Base-by-base conservation (phyloP, 768 basidiomycete genomes). In the Trametes meyenii region DNA sequence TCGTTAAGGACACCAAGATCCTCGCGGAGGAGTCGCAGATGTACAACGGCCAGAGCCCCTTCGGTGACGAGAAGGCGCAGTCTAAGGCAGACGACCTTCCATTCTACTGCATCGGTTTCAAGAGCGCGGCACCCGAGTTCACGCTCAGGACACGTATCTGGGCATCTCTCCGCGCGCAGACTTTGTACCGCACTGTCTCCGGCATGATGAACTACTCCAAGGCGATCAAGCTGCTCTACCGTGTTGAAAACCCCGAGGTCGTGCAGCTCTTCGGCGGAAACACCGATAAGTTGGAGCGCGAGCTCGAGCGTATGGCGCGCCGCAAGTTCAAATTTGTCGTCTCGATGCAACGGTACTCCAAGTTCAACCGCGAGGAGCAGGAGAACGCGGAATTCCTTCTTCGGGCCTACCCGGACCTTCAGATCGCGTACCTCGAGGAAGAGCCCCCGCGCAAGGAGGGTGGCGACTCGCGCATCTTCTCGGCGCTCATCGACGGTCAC, bases 121-220 rank as follows among this genome's bases (percentile, higher is more conserved):
- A 97, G 82, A 96, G 91, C 64, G 94, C 96, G 19, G 94, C 96
- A 2, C 97, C 96, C 2, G 97, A 99, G 74, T 99, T 96, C 74
- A 99, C 97, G 2, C 84, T 99, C 14, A 94, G 97, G 61, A 99
- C 97, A 8, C 89, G 97, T 72, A 99, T 99, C 70, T 99, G 97
- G 97, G 96, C 97, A 10, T 98, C 96, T 5, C 85, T 99, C 10
- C 93, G 97, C 55, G 97, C 97, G 17, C 97, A 99, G 79, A 99
- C 97, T 1, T 85, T 99, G 19, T 98, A 99, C 73, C 88, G 97
- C 66, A 99, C 97, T 14, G 96, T 99, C 17, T 98, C 97, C 38
- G 97, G 97, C 53, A 98, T 99, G 93, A 98, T 98, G 97, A 99
- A 99, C 78, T 98, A 99, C 75, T 88, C 92, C 66, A 99, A 99